A percentile compares a stretch with the other conserved stretches of the same genome.
Evolutionary conservation across 2,329 filamentous ascomycete genomes (phyloP).

Genomic region (Torrubiellomyces zombiae): DNA sequence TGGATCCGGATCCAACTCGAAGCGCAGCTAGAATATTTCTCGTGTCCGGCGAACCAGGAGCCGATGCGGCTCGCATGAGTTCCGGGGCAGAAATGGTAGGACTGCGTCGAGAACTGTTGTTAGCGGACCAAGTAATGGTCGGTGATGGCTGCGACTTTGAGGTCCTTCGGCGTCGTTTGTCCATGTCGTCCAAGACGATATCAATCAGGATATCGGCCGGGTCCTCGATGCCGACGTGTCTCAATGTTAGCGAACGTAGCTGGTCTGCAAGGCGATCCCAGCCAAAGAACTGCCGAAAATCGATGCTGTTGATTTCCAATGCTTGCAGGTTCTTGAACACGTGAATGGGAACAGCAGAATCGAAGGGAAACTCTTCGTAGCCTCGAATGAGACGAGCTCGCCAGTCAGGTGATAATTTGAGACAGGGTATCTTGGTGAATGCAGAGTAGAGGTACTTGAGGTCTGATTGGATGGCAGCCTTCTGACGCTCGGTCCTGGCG

Average conservation of each 20-base stretch:
- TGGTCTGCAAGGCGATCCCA: constrained; percentile 93
- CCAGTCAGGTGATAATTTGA: constrained; percentile 83
- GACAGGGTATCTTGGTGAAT: constrained; percentile 92
- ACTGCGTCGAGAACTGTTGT: constrained; percentile 41
- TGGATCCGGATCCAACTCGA: constrained; percentile 48
- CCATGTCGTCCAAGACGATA: constrained; percentile 92
- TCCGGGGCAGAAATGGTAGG: constrained; percentile 49
- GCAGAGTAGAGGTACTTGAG: constrained; percentile 94
- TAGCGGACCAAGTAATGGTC: constrained; percentile 48
- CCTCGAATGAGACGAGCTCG: constrained; percentile 78
- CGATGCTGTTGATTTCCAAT: constrained; percentile 85
- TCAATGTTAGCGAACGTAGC: constrained; percentile 74
- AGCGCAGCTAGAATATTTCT: constrained; percentile 31
- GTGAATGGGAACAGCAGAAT: constrained; percentile 90
- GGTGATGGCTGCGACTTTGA: constrained; percentile 75
- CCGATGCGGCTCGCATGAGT: constrained; percentile 48
- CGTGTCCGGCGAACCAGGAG: constrained; percentile 44
- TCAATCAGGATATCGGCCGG: constrained; percentile 79
- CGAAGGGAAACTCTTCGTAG: constrained; percentile 95
- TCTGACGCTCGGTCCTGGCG: constrained; percentile 77
- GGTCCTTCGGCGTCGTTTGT: constrained; percentile 73
- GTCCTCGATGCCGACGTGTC: constrained; percentile 75
- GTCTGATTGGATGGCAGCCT: constrained; percentile 69
- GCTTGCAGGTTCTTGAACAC: constrained; percentile 94
- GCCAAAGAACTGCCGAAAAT: constrained; percentile 92